Evolutionary conservation across 352 stramenopile genomes (phyloP).

Genomic region (Pythium phragmiticola): DNA sequence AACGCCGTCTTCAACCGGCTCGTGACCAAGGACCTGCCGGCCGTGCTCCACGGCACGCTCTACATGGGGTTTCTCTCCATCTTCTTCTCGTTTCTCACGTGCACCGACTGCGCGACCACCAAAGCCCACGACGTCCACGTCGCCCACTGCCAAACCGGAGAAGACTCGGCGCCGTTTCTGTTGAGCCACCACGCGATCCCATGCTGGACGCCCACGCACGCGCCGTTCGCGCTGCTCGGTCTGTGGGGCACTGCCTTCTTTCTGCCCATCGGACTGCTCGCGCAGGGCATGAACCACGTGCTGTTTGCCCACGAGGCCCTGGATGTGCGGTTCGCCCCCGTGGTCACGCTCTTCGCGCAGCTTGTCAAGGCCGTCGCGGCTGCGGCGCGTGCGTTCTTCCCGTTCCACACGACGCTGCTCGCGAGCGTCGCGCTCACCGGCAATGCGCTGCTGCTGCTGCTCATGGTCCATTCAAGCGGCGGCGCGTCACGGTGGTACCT

Average conservation of each 20-base stretch:
- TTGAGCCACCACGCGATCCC: conserved; percentile 39
- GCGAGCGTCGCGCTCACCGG: conserved; percentile 35
- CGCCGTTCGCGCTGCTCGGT: conserved; percentile 48
- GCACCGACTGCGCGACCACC: conserved; percentile 34
- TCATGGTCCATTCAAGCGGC: conserved; percentile 35
- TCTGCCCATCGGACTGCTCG: conserved; percentile 51
- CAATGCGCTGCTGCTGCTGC: conserved; percentile 35
- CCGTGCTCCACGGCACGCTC: conserved; percentile 44
- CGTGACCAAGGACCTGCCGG: conserved; percentile 57
- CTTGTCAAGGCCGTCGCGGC: conserved; percentile 48
- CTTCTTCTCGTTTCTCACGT: conserved; percentile 60
- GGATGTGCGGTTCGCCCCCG: conserved; percentile 62
- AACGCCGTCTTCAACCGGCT: conserved; percentile 47
- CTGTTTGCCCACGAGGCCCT: conserved; percentile 59
- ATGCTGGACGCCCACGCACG: conserved; percentile 46
- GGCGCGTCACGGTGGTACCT: conserved; percentile 62
- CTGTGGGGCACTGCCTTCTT: conserved; percentile 63
- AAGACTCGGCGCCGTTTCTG: conserved; percentile 32
- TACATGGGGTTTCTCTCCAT: conserved; percentile 64
- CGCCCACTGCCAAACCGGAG: conserved; percentile 14
- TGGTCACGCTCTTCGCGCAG: conserved; percentile 50
- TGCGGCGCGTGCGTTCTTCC: conserved; percentile 49
- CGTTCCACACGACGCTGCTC: conserved; percentile 37
- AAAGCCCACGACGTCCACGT: conserved; percentile 14
- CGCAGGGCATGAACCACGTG: conserved; percentile 64